Percentiles rank a stretch among this genome's conserved stretches.
phyloP scores from a whole-genome alignment of 1,284 basidiomycete species.

The Ustilago xerochloae region DNA sequence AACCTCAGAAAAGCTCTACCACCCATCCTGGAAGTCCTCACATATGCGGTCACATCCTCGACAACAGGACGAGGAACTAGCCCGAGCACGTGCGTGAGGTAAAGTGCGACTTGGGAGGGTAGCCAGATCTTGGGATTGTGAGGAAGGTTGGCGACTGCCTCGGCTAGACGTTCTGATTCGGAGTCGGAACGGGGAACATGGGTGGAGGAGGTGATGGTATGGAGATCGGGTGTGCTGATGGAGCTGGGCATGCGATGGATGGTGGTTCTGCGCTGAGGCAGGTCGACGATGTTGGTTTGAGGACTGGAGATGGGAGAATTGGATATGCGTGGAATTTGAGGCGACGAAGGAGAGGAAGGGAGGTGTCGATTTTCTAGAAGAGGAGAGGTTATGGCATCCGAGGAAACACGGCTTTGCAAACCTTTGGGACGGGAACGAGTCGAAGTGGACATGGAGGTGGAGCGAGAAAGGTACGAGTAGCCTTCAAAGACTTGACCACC shows the following conservation, averaged over 20 bases:
- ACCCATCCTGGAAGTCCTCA: slow-evolving; percentile 51
- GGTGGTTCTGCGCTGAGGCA: slow-evolving; percentile 28
- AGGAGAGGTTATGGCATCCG: slow-evolving; percentile 11
- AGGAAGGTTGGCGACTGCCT: slow-evolving; percentile 45
- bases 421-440: slow-evolving; percentile 53
- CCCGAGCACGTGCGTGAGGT: slow-evolving; percentile 61
- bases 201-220: not conserved
- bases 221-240: slow-evolving; percentile 24
- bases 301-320: slow-evolving; percentile 10
- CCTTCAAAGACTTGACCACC: slow-evolving; percentile 57
- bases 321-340: slow-evolving; percentile 3
- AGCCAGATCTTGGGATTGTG: slow-evolving; percentile 59
- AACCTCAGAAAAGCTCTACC: slow-evolving; percentile 60
- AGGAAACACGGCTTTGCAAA: slow-evolving; percentile 23
- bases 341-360: slow-evolving; percentile 24
- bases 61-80: slow-evolving; percentile 59
- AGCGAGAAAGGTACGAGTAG: slow-evolving; percentile 59
- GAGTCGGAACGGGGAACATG: slow-evolving; percentile 20
- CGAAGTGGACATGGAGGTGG: slow-evolving; percentile 56
- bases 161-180: slow-evolving; percentile 32
- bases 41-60: slow-evolving; percentile 61
- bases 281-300: slow-evolving; percentile 7
- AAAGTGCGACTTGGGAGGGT: slow-evolving; percentile 60
- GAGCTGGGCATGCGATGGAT: slow-evolving; percentile 28
- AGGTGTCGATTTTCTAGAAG: not conserved